phyloP scores from a whole-genome alignment of 352 stramenopile species.

The Phytophthora cactorum region DNA sequence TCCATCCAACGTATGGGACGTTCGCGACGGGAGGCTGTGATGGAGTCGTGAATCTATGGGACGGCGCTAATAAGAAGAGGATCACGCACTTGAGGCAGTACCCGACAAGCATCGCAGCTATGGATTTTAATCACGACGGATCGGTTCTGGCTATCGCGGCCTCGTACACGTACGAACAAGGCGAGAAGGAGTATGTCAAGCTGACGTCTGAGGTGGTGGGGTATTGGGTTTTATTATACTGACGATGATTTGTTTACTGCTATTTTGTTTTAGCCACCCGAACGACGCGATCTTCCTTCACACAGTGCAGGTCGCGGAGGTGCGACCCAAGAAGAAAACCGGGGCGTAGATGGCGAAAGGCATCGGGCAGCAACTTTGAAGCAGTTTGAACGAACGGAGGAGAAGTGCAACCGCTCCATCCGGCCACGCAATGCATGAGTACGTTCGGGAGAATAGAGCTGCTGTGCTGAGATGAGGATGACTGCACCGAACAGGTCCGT shows the following conservation, averaged over 20 bases:
- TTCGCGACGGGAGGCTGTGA: slow-evolving; percentile 97
- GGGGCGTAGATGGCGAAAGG: slow-evolving; percentile 25
- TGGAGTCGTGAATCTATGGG: slow-evolving; percentile 93
- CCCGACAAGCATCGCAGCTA: slow-evolving; percentile 88
- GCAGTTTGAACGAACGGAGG: background rate
- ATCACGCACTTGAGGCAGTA: slow-evolving; percentile 86
- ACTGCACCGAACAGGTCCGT: slow-evolving; percentile 19
- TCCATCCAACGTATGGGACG: slow-evolving; percentile 94
- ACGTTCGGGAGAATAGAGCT: slow-evolving; percentile 29
- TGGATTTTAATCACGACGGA: slow-evolving; percentile 96
- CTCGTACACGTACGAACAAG: slow-evolving; percentile 98
- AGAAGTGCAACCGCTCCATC: background rate
- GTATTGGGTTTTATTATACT: slow-evolving; percentile 3
- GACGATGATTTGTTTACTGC: background rate
- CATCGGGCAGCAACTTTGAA: background rate
- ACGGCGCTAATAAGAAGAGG: slow-evolving; percentile 96
- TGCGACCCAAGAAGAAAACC: slow-evolving; percentile 79
- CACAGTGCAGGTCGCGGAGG: slow-evolving; percentile 86
- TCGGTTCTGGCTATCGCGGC: slow-evolving; percentile 93
- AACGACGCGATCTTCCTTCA: slow-evolving; percentile 95
- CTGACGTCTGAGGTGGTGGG: background rate
- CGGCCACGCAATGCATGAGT: slow-evolving; percentile 10
- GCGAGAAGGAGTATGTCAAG: slow-evolving; percentile 92
- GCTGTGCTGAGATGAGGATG: slow-evolving; percentile 3
- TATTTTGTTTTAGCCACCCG: slow-evolving; percentile 73